Evolutionary conservation across 768 basidiomycete genomes (phyloP).

Genomic region (Dioszegia hungarica): DNA sequence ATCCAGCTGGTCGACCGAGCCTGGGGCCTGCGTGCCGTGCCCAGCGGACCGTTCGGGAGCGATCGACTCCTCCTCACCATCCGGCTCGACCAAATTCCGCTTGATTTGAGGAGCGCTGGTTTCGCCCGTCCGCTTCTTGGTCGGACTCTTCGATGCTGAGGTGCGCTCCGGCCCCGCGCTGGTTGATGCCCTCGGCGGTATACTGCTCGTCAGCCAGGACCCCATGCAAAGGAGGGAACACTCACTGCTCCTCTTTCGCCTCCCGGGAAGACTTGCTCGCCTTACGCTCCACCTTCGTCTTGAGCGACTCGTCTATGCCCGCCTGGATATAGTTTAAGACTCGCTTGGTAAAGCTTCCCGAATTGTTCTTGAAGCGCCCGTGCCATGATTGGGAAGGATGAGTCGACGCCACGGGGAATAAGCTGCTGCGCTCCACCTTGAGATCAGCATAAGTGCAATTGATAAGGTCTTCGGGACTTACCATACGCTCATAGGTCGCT

Average conservation of each 20-base stretch:
- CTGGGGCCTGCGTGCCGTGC: too few relatives aligned
- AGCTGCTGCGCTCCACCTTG: neutral
- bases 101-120: too few relatives aligned
- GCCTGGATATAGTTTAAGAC: conserved; percentile 9
- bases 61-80: too few relatives aligned
- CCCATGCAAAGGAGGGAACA: too few relatives aligned
- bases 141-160: too few relatives aligned
- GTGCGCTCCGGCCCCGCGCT: too few relatives aligned
- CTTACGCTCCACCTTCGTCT: conserved; percentile 24
- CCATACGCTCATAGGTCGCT: conserved; percentile 31
- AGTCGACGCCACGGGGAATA: conserved; percentile 14
- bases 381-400: conserved; percentile 43
- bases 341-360: conserved; percentile 8
- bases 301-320: conserved; percentile 25
- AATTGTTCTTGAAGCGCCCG: conserved; percentile 39
- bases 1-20: too few relatives aligned
- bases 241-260: neutral
- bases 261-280: neutral
- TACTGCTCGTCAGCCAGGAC: too few relatives aligned
- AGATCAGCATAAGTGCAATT: neutral
- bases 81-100: too few relatives aligned
- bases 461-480: conserved; percentile 2
- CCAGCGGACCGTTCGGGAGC: too few relatives aligned
- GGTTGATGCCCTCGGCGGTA: too few relatives aligned
- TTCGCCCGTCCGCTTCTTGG: too few relatives aligned